Conservation (phyloP, 352 stramenopile genomes). For the Pythium rishiriense region DNA sequence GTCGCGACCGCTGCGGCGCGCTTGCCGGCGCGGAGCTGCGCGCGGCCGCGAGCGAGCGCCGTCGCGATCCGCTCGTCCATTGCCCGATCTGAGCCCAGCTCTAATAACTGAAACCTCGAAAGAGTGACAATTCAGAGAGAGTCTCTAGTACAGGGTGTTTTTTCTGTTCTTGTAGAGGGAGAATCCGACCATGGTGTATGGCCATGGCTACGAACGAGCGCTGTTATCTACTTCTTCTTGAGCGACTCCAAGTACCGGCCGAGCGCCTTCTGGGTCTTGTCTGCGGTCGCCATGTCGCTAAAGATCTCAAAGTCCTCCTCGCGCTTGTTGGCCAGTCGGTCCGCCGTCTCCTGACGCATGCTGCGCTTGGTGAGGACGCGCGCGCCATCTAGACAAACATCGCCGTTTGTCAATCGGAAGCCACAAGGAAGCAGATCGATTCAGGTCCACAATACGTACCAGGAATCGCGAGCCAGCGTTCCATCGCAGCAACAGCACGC, state of each 20-base stretch:
- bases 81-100: not conserved
- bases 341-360: constrained; percentile 74
- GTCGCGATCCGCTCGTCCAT: constrained; percentile 19
- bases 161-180: constrained; percentile 14
- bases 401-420: not conserved
- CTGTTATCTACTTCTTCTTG: constrained; percentile 73
- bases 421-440: not conserved
- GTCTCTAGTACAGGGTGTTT: constrained; percentile 2
- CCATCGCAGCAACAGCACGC: constrained; percentile 56
- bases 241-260: constrained; percentile 76
- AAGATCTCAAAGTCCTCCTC: constrained; percentile 72
- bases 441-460: constrained; percentile 31
- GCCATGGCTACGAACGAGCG: not conserved
- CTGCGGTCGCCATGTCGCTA: constrained; percentile 73
- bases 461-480: constrained; percentile 82
- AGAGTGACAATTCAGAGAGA: constrained; percentile 10
- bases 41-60: constrained; percentile 33
- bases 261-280: constrained; percentile 84
- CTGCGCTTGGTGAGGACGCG: constrained; percentile 75
- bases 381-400: constrained; percentile 41
- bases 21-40: constrained; percentile 36
- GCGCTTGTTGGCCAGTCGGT: constrained; percentile 50
- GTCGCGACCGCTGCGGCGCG: constrained; percentile 34
- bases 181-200: not conserved
- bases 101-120: not conserved